Evolutionary conservation across 2,329 filamentous ascomycete species (phyloP), one percentile per base, ranked within the genome.

Genomic region (Fusarium burgessii): DNA sequence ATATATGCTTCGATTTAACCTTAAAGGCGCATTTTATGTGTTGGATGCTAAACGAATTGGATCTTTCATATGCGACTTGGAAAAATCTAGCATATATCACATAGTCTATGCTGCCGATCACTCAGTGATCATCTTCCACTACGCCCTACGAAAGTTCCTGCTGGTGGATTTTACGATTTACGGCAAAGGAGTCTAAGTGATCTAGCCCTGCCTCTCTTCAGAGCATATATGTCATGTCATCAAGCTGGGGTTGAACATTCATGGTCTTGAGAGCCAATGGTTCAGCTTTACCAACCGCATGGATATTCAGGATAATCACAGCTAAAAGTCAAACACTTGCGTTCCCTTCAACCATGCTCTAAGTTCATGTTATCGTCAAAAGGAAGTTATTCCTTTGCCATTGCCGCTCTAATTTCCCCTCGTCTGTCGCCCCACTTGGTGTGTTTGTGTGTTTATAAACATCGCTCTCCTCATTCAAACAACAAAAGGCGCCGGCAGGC

Each of bases 361-460:
- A 68, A 62, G 64, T 70, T 73, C 60, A 70, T 74, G 59, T 70
- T 51, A 71, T 75, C 74, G 58, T 77, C 67, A 66, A 63, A 64
- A 66, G 47, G 58, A 68, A 54, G 66, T 61, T 67, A 45, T 72
- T 45, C 43, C 33, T 36, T 66, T 59, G 69, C 47, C 59, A 57
- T 62, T 69, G 69, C 60, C 61, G 52, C 58, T 65, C 50, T 70
- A 43, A 57, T 70, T 59, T 70, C 65, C 64, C 70, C 70, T 72
- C 66, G 50, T 62, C 52, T 62, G 52, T 64, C 47, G 54, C 46
- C 59, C 63, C 65, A 73, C 62, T 66, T 67, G 55, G 55, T 63
- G 54, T 67, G 46, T 64, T 51, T 55, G 55, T 63, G 51, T 67
- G 46, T 64, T 51, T 51, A 50, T 65, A 50, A 49, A 41, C 55